phyloP scores from a whole-genome alignment of 768 basidiomycete species.

The Mycena galericulata region DNA sequence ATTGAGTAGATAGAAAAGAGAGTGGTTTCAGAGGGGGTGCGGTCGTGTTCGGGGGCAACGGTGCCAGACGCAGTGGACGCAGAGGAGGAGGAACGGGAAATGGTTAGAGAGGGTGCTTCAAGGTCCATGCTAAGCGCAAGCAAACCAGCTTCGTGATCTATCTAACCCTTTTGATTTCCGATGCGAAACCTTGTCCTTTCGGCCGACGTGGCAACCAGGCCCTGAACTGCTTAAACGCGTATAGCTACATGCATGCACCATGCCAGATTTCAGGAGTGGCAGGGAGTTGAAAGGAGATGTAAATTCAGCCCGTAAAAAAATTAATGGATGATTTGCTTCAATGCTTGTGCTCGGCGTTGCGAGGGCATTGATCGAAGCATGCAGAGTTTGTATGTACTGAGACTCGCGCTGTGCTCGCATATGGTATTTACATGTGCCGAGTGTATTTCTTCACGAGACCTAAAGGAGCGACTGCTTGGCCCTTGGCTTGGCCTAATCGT shows the following conservation, averaged over 20 bases:
- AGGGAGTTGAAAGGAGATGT: too few relatives aligned
- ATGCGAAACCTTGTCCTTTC: not conserved
- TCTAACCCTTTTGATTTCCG: not conserved
- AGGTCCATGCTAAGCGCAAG: constrained; percentile 43
- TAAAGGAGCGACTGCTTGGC: not conserved
- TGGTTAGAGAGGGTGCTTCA: constrained; percentile 35
- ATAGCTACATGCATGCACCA: too few relatives aligned
- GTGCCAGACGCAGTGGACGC: constrained; percentile 48
- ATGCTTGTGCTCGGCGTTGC: too few relatives aligned
- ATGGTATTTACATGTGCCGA: too few relatives aligned
- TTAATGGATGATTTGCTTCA: too few relatives aligned
- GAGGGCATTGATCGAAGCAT: too few relatives aligned
- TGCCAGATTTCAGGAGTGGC: too few relatives aligned
- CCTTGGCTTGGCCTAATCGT: not conserved
- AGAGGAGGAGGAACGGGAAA: constrained; percentile 46
- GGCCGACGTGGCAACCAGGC: constrained; percentile 9
- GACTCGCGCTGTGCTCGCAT: too few relatives aligned
- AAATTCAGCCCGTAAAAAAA: too few relatives aligned
- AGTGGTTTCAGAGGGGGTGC: constrained; percentile 76
- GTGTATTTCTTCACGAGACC: too few relatives aligned
- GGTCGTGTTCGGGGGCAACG: constrained; percentile 55
- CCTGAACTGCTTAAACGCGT: too few relatives aligned
- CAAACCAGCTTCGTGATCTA: not conserved
- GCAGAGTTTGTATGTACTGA: too few relatives aligned
- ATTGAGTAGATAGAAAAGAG: constrained; percentile 90